phyloP scores from a whole-genome alignment of 164 flowering plant genomes.

The Vitis labrusca region DNA sequence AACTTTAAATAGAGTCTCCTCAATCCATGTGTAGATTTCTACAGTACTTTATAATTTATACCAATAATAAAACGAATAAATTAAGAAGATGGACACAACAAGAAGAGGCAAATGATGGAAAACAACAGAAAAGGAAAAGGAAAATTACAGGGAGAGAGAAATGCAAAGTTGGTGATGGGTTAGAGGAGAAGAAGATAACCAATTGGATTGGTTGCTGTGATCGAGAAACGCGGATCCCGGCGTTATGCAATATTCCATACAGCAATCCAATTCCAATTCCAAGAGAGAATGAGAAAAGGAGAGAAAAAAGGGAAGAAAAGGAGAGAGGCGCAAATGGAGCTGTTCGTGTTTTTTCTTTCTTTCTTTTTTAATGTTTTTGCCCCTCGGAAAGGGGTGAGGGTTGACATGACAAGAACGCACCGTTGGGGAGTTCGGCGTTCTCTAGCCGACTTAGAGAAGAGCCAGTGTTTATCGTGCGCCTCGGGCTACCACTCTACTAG shows the following conservation, averaged over 20 bases:
- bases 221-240: slow-evolving; percentile 62
- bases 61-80: not conserved
- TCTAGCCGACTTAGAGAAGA: not conserved
- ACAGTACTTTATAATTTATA: not conserved
- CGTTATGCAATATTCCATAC: slow-evolving; percentile 39
- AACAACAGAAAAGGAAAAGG: not conserved
- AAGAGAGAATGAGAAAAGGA: not conserved
- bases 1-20: not conserved
- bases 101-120: not conserved
- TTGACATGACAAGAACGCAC: slow-evolving; percentile 14
- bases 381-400: not conserved
- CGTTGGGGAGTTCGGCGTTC: slow-evolving; percentile 14
- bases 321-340: slow-evolving; percentile 17
- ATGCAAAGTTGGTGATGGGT: slow-evolving; percentile 5
- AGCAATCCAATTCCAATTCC: too few species aligned
- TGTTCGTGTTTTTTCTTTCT: slow-evolving; percentile 9
- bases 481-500: not conserved
- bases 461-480: slow-evolving; percentile 7
- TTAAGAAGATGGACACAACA: not conserved
- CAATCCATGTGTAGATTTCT: not conserved
- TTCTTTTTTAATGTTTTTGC: not conserved
- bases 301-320: slow-evolving; percentile 15
- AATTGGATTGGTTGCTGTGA: slow-evolving; percentile 17
- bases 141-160: slow-evolving; percentile 4
- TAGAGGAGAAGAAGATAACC: slow-evolving; percentile 7